Evolutionary conservation across 805 yeast genomes (phyloP).

Genomic region (Teunomyces cretensis): DNA sequence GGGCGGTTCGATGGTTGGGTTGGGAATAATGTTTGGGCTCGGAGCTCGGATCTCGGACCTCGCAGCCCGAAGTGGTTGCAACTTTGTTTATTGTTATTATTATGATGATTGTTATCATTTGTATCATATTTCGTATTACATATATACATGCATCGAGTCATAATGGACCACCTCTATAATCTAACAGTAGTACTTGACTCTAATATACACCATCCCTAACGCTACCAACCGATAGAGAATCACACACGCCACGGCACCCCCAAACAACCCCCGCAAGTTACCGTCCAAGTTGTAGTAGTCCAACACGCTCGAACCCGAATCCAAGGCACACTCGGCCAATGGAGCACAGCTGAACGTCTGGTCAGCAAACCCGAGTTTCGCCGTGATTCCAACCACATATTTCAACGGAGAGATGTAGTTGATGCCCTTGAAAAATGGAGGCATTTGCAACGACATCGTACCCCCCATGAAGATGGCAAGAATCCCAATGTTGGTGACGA

Average conservation of each 20-base stretch:
- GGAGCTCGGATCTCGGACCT: too few relatives aligned
- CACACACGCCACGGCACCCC: slow-evolving; percentile 38
- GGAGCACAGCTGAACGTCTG: slow-evolving; percentile 51
- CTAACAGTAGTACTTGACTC: slow-evolving; percentile 12
- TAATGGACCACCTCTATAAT: too few relatives aligned
- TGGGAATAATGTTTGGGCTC: not conserved
- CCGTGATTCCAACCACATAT: slow-evolving; percentile 63
- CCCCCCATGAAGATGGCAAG: slow-evolving; percentile 85
- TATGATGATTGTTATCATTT: not conserved
- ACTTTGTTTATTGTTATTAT: not conserved
- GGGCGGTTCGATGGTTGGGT: too few relatives aligned
- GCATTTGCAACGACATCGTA: slow-evolving; percentile 75
- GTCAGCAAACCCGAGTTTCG: slow-evolving; percentile 57
- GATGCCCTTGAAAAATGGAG: slow-evolving; percentile 61
- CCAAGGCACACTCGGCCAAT: slow-evolving; percentile 44
- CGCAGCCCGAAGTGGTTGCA: not conserved
- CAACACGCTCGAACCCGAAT: slow-evolving; percentile 56
- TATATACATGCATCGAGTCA: too few relatives aligned
- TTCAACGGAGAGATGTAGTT: slow-evolving; percentile 79
- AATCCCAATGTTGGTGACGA: slow-evolving; percentile 64
- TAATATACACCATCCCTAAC: slow-evolving; percentile 12
- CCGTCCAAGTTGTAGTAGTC: slow-evolving; percentile 46
- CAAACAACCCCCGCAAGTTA: slow-evolving; percentile 36
- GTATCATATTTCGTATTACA: not conserved
- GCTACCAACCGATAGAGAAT: slow-evolving; percentile 45